Base-by-base conservation (phyloP, 495 filamentous ascomycete genomes). In the Friedmanniomyces endolithicus region DNA sequence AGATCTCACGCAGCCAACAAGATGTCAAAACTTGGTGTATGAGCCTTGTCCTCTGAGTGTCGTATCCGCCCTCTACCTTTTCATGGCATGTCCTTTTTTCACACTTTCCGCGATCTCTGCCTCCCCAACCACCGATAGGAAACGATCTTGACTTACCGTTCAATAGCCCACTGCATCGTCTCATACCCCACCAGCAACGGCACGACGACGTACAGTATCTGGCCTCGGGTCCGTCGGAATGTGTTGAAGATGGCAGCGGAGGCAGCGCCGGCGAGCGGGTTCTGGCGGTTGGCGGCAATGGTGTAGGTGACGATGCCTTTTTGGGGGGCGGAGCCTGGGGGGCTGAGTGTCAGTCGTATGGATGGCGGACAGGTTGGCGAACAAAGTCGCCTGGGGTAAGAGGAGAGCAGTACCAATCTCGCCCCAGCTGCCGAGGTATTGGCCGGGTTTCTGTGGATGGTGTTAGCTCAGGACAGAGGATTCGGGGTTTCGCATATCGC, bases 391-490 rank as follows among this genome's bases (percentile, higher is more conserved):
- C 11, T 1, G 43, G 23, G 25, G 43, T 11, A 14, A n/a, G 47
- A 34, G 4, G 37, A 19, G 37, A 14, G 37, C 12, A n/a, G 47
- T 49, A 44, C 87, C 90, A 55, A 96, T 71, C 65, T 74, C 74
- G 63, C 90, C 90, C 90, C 90, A 97, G 67, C 65, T 68, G 65
- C 90, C 92, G 45, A 94, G 72, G 71, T 75, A 96, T 24, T 55
- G 37, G 12, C 37, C 37, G 3, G 37, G 37, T 41, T 41, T 41
- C 37, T 41, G 37, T 41, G 17, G 12, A 3, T 27, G 11, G 12
- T 33, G 9, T 49, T 29, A 47, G 44, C 44, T 23, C 6, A 17
- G 11, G 44, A 3, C 20, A 6, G 44, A 14, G 37, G n/a, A 14
- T 44, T 9, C 12, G 22, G n/a, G 20, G 50, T 44, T 44, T 11